Conservation (phyloP, 192 early-diverging fungal genomes). For the Podila horticola region DNA sequence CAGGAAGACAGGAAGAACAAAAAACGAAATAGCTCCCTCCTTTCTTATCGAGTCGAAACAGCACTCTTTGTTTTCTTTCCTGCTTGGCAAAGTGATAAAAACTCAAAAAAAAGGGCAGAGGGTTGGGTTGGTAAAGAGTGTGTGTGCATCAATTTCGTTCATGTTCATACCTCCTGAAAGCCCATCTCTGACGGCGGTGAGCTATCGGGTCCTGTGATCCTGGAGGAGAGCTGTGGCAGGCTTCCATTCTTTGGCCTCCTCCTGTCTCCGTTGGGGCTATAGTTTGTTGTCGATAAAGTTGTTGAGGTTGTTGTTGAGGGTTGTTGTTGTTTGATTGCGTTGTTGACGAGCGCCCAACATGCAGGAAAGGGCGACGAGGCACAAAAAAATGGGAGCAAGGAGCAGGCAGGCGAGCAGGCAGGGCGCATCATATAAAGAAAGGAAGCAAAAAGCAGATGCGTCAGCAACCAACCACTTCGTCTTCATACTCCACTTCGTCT, state of each 20-base stretch:
- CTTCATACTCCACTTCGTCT: background rate
- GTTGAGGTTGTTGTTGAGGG: background rate
- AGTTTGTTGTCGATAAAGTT: no score
- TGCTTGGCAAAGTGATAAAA: background rate
- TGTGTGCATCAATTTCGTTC: background rate
- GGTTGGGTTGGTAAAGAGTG: background rate
- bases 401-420: background rate
- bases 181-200: conserved; percentile 29
- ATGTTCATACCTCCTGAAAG: conserved; percentile 43
- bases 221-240: conserved; percentile 1
- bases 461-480: background rate
- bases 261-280: conserved; percentile 31
- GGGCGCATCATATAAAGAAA: background rate
- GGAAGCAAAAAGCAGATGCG: background rate
- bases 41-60: conserved; percentile 6
- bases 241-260: conserved; percentile 30
- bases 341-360: background rate
- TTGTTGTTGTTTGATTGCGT: background rate
- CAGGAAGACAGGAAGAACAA: no score
- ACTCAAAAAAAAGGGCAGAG: background rate
- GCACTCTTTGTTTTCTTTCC: background rate
- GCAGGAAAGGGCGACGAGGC: no score
- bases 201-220: conserved; percentile 25
- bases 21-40: background rate
- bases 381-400: no score